A percentile compares a stretch with the other conserved stretches of the same genome.
These are phyloP conservation scores for Rhizopogon rudus DNA, from an alignment of 768 basidiomycete genomes.

Conservation along the genomic window DNA sequence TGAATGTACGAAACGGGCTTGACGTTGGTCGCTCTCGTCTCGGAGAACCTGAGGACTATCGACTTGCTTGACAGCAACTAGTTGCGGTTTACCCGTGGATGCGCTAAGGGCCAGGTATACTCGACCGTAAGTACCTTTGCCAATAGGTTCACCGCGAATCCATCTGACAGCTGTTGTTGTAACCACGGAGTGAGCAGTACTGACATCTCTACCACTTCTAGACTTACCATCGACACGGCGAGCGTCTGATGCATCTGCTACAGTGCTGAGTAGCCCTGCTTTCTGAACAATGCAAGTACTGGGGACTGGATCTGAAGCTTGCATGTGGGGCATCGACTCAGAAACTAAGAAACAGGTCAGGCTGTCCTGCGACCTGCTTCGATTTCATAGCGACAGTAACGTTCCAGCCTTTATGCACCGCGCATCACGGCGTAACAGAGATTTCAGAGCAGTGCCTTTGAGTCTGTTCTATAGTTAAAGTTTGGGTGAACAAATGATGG, in stretches of 20 bases:
- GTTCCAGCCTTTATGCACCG: too few relatives aligned
- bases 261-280: not conserved
- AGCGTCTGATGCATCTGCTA: not conserved
- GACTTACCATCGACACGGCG: not conserved
- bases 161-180: constrained; percentile 81
- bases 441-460: too few relatives aligned
- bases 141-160: constrained; percentile 97
- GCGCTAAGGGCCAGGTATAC: constrained; percentile 96
- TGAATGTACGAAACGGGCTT: constrained; percentile 83
- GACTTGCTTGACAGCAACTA: constrained; percentile 99
- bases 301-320: not conserved
- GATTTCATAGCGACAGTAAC: not conserved
- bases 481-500: too few relatives aligned
- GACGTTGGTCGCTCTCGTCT: constrained; percentile 86
- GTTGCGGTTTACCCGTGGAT: constrained; percentile 85
- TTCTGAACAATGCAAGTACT: not conserved
- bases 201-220: not conserved
- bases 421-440: too few relatives aligned
- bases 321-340: not conserved
- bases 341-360: not conserved
- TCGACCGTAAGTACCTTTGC: constrained; percentile 93
- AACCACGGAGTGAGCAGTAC: not conserved
- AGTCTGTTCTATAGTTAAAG: too few relatives aligned
- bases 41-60: constrained; percentile 91
- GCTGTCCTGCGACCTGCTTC: not conserved